Evolutionary conservation across 169 alveolate species (phyloP), one percentile per base, ranked within the genome.

Genomic region (Plasmodium berghei): DNA sequence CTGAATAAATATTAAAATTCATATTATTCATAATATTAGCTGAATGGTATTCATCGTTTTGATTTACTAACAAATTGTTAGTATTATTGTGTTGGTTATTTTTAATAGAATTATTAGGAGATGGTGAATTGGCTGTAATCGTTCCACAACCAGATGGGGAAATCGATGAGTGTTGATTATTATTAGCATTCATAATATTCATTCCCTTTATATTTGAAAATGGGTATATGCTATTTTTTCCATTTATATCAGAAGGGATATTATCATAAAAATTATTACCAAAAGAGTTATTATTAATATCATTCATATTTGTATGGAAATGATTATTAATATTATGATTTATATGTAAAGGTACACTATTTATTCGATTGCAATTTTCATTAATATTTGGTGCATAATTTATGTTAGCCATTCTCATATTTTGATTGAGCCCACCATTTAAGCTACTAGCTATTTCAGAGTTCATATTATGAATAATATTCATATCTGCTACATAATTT

Each of bases 171-270:
- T 34, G 42, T 34, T 6, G 42, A 34, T 34, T 83, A 34, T 22
- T 16, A 26, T 9, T 45, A n/a, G 20, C 45, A 54, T 63, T 77
- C 52, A 20, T 34, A 14, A n/a, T 16, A 40, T 62, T 83, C 40
- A 40, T 28, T 26, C 24, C 59, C 2, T 52, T 59, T 73, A 55
- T 34, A 49, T 56, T 67, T 22, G 45, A 59, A 6, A 59, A 40
- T 2, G 62, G 55, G n/a, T 83, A 62, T 24, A 67, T 48, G n/a
- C 14, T 61, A 14, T 66, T 66, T 71, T 83, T 83, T 40, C 67
- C 49, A 28, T 46, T 28, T n/a, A 12, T 5, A 34, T 34, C 42
- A 34, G 42, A 34, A 0, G 42, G 5, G 3, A 34, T 5, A 5
- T 34, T 34, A 34, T 34, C 42, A 34, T 34, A 34, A 34, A 34